Evolutionary conservation across 768 basidiomycete species (phyloP).

Genomic region (Auricularia sp.): DNA sequence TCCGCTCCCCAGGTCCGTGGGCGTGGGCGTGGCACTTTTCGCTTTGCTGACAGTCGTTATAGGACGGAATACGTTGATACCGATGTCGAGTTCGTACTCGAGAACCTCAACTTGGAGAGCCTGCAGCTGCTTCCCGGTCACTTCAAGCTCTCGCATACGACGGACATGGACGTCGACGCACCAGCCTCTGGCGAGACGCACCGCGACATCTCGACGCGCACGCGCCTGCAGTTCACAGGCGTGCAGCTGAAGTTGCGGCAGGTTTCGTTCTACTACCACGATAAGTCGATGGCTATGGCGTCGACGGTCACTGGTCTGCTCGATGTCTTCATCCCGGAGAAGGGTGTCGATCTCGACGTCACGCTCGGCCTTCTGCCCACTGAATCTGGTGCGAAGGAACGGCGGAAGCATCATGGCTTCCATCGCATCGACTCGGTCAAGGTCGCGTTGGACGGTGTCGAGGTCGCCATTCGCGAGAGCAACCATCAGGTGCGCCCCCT

Average conservation of each 20-base stretch:
- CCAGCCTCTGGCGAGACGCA: slow-evolving; percentile 27
- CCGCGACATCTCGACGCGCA: slow-evolving; percentile 52
- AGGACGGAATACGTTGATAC: slow-evolving; percentile 65
- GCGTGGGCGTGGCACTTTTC: background rate
- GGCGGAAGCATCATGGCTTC: slow-evolving; percentile 39
- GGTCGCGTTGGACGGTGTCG: slow-evolving; percentile 48
- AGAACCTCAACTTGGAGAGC: slow-evolving; percentile 61
- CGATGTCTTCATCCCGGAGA: slow-evolving; percentile 49
- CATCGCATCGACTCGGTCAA: slow-evolving; percentile 46
- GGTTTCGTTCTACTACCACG: slow-evolving; percentile 66
- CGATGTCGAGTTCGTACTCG: slow-evolving; percentile 64
- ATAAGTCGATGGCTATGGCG: slow-evolving; percentile 35
- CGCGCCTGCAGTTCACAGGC: slow-evolving; percentile 55
- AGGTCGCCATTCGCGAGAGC: slow-evolving; percentile 44
- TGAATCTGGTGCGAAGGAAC: slow-evolving; percentile 32
- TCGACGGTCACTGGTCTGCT: slow-evolving; percentile 53
- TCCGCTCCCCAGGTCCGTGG: slow-evolving; percentile 55
- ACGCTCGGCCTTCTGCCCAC: slow-evolving; percentile 55
- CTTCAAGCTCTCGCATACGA: slow-evolving; percentile 63
- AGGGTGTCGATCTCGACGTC: slow-evolving; percentile 61
- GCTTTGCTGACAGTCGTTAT: background rate
- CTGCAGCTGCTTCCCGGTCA: slow-evolving; percentile 60
- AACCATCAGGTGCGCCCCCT: slow-evolving; percentile 38
- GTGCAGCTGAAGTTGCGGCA: slow-evolving; percentile 53
- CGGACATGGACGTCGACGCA: slow-evolving; percentile 39